Evolutionary conservation across 306 rosid genomes (phyloP).

Genomic region (Astragalus glycyphyllos): DNA sequence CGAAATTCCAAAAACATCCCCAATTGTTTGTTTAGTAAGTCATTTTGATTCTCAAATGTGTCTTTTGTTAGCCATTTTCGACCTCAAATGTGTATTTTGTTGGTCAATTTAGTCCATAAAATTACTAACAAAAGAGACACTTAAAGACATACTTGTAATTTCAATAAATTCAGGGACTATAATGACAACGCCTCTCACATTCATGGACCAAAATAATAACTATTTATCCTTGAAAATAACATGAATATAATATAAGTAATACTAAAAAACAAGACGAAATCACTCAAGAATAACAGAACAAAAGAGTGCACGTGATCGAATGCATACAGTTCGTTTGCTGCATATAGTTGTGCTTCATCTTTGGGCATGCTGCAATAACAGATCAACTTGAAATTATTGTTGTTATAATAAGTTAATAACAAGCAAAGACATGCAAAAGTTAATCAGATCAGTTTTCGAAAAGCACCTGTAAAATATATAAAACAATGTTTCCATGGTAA

Average conservation of each 20-base stretch:
- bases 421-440: not conserved
- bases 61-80: no score
- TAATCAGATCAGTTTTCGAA: slow-evolving; percentile 23
- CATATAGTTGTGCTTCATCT: slow-evolving; percentile 84
- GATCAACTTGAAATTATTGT: not conserved
- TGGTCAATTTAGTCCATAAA: no score
- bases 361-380: slow-evolving; percentile 76
- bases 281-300: not conserved
- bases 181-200: no score
- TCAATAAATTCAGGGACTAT: no score
- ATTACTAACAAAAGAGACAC: no score
- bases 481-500: slow-evolving; percentile 70
- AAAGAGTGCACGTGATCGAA: not conserved
- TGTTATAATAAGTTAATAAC: not conserved
- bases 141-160: no score
- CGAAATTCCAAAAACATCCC: no score
- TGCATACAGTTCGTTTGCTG: slow-evolving; percentile 86
- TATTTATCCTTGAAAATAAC: slow-evolving; percentile 27
- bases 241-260: not conserved
- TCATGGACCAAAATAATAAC: not conserved
- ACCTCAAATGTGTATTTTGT: no score
- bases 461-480: slow-evolving; percentile 85
- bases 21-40: no score
- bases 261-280: slow-evolving; percentile 19
- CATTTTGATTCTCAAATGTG: no score